These are phyloP conservation scores for Asterochloris sp. DNA, from an alignment of 139 green algal species.

Conservation along the genomic window DNA sequence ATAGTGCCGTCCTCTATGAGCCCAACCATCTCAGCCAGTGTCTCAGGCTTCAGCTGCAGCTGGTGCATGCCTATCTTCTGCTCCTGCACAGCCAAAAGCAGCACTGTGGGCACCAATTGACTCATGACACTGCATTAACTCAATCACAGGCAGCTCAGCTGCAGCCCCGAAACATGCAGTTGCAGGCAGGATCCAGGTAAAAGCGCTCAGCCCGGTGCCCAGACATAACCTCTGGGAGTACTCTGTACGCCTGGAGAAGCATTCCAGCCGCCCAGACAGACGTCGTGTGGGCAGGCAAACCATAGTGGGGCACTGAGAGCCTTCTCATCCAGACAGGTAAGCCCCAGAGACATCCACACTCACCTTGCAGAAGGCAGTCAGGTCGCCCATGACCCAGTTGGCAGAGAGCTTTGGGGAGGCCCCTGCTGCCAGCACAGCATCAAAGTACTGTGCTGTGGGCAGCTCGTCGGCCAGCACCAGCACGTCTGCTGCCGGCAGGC, in stretches of 20 bases:
- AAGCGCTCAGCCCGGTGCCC: too few species aligned
- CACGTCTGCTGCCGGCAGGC: conserved; percentile 73
- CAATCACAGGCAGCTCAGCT: too few species aligned
- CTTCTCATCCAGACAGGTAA: background rate
- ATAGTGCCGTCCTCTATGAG: conserved; percentile 89
- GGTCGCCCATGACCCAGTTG: conserved; percentile 95
- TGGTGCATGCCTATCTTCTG: conserved; percentile 28
- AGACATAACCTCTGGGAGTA: too few species aligned
- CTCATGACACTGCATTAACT: too few species aligned
- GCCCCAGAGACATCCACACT: background rate
- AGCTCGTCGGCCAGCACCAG: conserved; percentile 83
- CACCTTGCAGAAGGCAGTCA: conserved; percentile 82
- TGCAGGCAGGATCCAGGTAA: too few species aligned
- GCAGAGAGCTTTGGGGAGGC: conserved; percentile 77
- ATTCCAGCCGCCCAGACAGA: too few species aligned
- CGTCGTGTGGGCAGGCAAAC: too few species aligned
- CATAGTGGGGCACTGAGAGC: too few species aligned
- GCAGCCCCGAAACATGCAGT: too few species aligned
- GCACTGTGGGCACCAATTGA: background rate
- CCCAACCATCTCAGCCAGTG: conserved; percentile 85
- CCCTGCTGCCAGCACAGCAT: conserved; percentile 61
- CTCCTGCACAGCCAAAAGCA: conserved; percentile 33
- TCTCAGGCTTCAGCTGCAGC: conserved; percentile 30
- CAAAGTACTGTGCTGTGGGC: conserved; percentile 67
- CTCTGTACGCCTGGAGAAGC: too few species aligned